Conservation (phyloP, 495 filamentous ascomycete genomes). For the Parathielavia hyrcaniae region DNA sequence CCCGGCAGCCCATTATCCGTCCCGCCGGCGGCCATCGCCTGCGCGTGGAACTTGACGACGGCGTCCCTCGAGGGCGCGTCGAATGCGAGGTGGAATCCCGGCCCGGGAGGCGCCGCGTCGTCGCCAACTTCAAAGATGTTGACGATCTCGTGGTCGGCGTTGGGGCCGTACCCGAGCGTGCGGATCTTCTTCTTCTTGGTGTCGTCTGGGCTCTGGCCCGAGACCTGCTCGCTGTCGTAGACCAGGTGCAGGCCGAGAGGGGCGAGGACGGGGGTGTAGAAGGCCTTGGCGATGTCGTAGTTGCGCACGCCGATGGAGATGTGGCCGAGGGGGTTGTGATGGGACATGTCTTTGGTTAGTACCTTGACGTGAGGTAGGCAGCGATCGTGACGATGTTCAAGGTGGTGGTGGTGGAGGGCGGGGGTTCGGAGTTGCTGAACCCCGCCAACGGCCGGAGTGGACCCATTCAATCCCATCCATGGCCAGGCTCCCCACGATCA, state of each 20-base stretch:
- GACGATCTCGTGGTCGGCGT: slow-evolving; percentile 25
- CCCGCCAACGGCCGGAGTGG: too few species aligned
- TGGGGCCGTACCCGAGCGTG: slow-evolving; percentile 32
- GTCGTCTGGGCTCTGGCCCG: too few species aligned
- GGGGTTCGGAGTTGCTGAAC: not conserved
- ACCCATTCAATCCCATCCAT: too few species aligned
- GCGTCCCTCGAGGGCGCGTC: slow-evolving; percentile 30
- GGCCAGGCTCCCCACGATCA: too few species aligned
- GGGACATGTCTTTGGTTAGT: not conserved
- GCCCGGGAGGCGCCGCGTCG: slow-evolving; percentile 21
- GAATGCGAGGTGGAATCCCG: slow-evolving; percentile 36
- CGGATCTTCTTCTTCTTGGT: slow-evolving; percentile 14
- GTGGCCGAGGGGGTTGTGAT: slow-evolving; percentile 30
- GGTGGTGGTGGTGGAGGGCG: not conserved
- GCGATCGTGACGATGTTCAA: not conserved
- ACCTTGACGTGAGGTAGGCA: too few species aligned
- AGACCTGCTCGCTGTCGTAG: slow-evolving; percentile 32
- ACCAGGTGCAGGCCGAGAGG: slow-evolving; percentile 32
- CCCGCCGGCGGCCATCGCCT: slow-evolving; percentile 34
- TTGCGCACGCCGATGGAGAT: slow-evolving; percentile 32
- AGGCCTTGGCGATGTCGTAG: slow-evolving; percentile 28
- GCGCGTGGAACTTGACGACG: slow-evolving; percentile 37
- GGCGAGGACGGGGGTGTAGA: slow-evolving; percentile 30
- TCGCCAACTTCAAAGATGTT: slow-evolving; percentile 33
- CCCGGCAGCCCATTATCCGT: slow-evolving; percentile 36